These are phyloP conservation scores for Aspergillus diversus DNA, from an alignment of 495 filamentous ascomycete species.

Conservation along the genomic window DNA sequence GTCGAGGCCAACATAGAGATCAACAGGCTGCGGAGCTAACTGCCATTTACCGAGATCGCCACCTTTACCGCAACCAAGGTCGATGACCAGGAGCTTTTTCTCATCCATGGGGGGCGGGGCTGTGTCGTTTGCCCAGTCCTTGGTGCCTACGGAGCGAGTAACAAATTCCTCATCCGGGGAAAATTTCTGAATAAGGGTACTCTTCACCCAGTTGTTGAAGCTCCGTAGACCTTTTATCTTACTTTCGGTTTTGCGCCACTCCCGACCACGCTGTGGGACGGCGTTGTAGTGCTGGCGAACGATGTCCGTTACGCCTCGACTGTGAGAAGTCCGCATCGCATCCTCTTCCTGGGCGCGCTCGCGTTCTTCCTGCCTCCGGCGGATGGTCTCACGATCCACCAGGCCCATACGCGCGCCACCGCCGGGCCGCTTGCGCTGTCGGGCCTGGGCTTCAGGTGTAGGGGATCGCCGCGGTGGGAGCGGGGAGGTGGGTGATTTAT, in stretches of 20 bases:
- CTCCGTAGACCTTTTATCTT: conserved; percentile 91
- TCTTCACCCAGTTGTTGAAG: conserved; percentile 99
- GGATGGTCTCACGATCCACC: conserved; percentile 68
- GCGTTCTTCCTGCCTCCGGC: conserved; percentile 66
- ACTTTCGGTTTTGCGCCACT: conserved; percentile 92
- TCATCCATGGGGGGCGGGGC: conserved; percentile 45
- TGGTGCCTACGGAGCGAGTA: conserved; percentile 40
- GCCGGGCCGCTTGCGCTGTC: conserved; percentile 85
- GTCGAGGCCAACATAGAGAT: conserved; percentile 90
- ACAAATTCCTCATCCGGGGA: conserved; percentile 76
- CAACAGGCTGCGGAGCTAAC: conserved; percentile 78
- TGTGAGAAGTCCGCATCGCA: conserved; percentile 48
- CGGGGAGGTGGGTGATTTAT: conserved; percentile 46
- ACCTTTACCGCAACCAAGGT: conserved; percentile 96
- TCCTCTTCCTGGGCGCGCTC: conserved; percentile 62
- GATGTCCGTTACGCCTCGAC: conserved; percentile 74
- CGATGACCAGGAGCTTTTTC: conserved; percentile 74
- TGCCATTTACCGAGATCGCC: conserved; percentile 97
- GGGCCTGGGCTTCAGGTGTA: conserved; percentile 49
- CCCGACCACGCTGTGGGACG: conserved; percentile 82
- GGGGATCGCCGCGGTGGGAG: conserved; percentile 40
- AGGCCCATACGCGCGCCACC: conserved; percentile 76
- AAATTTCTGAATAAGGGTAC: conserved; percentile 94
- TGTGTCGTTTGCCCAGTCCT: conserved; percentile 57
- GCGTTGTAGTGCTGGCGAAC: conserved; percentile 94